These are phyloP conservation scores for Dictyostelium intermedium DNA, from an alignment of 78 protist genomes.

Conservation along the genomic window DNA sequence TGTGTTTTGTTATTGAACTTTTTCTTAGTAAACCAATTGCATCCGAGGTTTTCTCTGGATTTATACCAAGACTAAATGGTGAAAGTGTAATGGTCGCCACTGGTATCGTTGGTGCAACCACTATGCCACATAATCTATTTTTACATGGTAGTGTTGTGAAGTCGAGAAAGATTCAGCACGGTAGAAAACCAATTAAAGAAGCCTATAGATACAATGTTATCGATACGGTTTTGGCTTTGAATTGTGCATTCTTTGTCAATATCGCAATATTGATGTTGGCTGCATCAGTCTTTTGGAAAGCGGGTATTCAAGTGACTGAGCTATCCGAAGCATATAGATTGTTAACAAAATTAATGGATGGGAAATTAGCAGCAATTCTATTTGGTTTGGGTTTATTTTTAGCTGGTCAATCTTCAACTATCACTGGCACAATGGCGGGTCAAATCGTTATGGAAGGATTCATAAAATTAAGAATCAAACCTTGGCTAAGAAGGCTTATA, in stretches of 20 bases:
- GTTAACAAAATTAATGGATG: neutral
- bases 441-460: constrained; percentile 92
- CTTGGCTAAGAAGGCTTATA: constrained; percentile 82
- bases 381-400: constrained; percentile 86
- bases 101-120: constrained; percentile 87
- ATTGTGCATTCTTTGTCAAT: constrained; percentile 79
- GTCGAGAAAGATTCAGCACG: constrained; percentile 23
- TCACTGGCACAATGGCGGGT: constrained; percentile 90
- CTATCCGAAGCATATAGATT: constrained; percentile 10
- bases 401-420: constrained; percentile 89
- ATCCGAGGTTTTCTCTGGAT: constrained; percentile 51
- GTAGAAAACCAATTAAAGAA: neutral
- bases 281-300: constrained; percentile 13
- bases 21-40: constrained; percentile 51
- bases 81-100: constrained; percentile 67
- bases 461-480: constrained; percentile 65
- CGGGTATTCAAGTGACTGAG: neutral
- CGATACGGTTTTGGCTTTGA: constrained; percentile 76
- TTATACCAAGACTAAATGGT: constrained; percentile 55
- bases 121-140: constrained; percentile 92
- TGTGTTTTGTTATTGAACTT: constrained; percentile 46
- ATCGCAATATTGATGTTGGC: constrained; percentile 42
- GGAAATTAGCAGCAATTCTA: neutral
- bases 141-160: constrained; percentile 80
- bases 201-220: constrained; percentile 78